phyloP scores from a whole-genome alignment of 2,329 filamentous ascomycete species.

The Aspergillus uvarum region DNA sequence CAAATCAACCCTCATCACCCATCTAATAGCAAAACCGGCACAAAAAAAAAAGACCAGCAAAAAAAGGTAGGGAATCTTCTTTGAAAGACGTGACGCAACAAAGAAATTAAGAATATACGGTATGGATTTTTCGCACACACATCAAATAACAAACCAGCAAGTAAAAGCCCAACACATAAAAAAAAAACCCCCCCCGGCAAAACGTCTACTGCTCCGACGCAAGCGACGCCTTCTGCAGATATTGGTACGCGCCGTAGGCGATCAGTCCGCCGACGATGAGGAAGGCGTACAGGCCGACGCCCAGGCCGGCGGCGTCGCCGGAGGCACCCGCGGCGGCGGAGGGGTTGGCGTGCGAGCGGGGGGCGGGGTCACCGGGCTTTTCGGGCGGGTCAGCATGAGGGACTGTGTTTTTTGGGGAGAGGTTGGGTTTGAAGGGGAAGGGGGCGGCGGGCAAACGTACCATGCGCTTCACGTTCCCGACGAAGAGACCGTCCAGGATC shows the following conservation, averaged over 20 bases:
- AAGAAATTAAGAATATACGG: not conserved
- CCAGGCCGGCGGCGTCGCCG: constrained; percentile 51
- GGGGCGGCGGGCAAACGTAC: no score
- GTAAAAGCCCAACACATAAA: no score
- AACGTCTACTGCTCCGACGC: constrained; percentile 22
- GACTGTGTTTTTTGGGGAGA: not conserved
- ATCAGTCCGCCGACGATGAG: constrained; percentile 73
- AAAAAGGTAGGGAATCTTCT: no score
- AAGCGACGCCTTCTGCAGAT: constrained; percentile 59
- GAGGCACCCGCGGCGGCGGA: constrained; percentile 45
- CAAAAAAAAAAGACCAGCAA: no score
- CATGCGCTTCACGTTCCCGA: constrained; percentile 77
- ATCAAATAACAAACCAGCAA: not conserved
- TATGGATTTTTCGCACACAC: not conserved
- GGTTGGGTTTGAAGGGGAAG: constrained; percentile 1
- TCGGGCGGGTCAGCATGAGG: not conserved
- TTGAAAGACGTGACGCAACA: no score
- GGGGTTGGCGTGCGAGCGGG: constrained; percentile 58
- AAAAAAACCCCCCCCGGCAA: not conserved
- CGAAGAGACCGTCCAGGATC: constrained; percentile 74
- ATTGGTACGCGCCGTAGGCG: constrained; percentile 83
- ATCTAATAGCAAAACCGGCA: no score
- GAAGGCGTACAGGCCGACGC: constrained; percentile 78
- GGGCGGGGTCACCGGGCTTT: constrained; percentile 72
- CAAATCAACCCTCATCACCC: no score